Evolutionary conservation across 1,139 yeast genomes (phyloP), one percentile per base, ranked within the genome.

Genomic region (Candida gigantensis): DNA sequence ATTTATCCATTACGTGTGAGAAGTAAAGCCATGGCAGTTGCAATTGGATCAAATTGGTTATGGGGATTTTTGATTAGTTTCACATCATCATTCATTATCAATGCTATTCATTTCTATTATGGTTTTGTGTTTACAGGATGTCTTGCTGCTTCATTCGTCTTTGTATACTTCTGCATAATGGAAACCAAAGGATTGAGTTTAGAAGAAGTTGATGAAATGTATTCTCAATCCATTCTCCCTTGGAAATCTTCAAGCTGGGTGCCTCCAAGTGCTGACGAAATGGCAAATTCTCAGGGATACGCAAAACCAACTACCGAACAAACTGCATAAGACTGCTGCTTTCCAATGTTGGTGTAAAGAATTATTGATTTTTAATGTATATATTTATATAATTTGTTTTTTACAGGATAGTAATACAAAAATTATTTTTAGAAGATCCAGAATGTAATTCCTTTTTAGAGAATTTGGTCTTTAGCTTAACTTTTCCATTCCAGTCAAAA

Each of bases 121-220:
- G 90, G 92, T 46, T 84, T 77, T 55, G 88, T 83, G 33, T 84
- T 84, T 65, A 75, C 80, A 47, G 90, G 87, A 14, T 81, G 86
- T 62, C 66, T 74, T 55, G 57, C 80, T 28, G 62, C 75, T 44
- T 81, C 85, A 15, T 58, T 67, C 57, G 57, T 78, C 52, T 77
- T 73, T 52, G 78, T 78, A 12, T 76, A 69, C 54, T 71, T 78
- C 57, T 68, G 71, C 46, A 78, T 82, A 35, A 76, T 73, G 51
- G 87, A 81, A 60, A 81, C 88, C 21, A 80, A 77, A 58, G 84
- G 85, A 13, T 69, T 79, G 47, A 65, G 77, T 43, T 69, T 81
- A 59, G 88, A 81, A 57, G 84, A 81, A 53, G 79, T 81, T 47
- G 87, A 81, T 58, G 79, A 75, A 49, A 64, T 84, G 67, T 81